Conservation (phyloP, 768 basidiomycete genomes). For the Leucogyrophana mollusca region DNA sequence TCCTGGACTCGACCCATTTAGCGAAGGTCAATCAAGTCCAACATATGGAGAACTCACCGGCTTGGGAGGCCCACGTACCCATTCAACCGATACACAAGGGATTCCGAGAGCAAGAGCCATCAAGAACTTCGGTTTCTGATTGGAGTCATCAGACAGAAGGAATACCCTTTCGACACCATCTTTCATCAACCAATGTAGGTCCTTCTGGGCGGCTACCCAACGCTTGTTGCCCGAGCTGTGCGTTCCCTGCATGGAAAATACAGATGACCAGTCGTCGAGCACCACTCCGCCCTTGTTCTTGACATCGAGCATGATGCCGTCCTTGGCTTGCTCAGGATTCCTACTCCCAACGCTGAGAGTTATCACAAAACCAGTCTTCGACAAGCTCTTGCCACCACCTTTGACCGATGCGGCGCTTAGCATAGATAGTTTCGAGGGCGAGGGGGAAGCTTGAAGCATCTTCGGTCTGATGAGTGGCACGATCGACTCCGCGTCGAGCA, state of each 20-base stretch:
- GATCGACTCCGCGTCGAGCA: constrained; percentile 40
- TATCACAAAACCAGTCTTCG: constrained; percentile 57
- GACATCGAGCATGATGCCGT: constrained; percentile 41
- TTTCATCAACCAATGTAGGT: constrained; percentile 46
- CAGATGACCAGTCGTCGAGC: constrained; percentile 58
- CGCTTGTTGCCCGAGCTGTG: constrained; percentile 41
- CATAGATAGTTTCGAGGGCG: constrained; percentile 49
- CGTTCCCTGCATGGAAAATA: constrained; percentile 57
- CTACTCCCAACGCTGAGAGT: constrained; percentile 43
- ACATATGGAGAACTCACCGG: constrained; percentile 28
- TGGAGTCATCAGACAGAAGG: constrained; percentile 62
- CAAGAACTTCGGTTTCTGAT: constrained; percentile 77
- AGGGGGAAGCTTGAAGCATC: constrained; percentile 34
- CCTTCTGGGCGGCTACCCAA: constrained; percentile 50
- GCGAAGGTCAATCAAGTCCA: constrained; percentile 6
- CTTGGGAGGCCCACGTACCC: constrained; percentile 39
- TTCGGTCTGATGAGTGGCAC: constrained; percentile 40
- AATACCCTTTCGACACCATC: constrained; percentile 55
- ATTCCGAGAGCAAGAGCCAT: constrained; percentile 83
- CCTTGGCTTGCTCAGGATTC: constrained; percentile 40
- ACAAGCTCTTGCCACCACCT: constrained; percentile 33
- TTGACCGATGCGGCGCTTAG: constrained; percentile 33
- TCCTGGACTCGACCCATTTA: constrained; percentile 32
- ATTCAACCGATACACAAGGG: constrained; percentile 68
- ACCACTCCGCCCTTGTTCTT: constrained; percentile 53